A percentile compares a stretch with the other conserved stretches of the same genome.
Conservation (phyloP, 108 stramenopile genomes). For the Pseudonitzschia multistriata region DNA sequence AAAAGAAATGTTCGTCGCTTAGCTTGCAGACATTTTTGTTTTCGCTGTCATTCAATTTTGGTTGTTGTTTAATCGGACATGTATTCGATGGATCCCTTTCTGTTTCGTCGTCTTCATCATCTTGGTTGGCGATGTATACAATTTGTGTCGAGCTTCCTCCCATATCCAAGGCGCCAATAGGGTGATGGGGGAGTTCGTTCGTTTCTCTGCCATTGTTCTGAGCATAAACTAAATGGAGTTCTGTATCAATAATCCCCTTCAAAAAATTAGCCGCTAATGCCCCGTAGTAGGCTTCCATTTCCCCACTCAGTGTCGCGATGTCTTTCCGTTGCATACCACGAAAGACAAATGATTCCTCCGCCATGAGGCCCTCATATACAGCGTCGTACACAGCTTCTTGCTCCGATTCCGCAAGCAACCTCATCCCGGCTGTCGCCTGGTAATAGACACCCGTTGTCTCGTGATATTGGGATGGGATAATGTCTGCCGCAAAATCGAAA, state of each 20-base stretch:
- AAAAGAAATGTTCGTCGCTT: slow-evolving; percentile 77
- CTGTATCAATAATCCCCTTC: slow-evolving; percentile 71
- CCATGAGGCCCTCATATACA: slow-evolving; percentile 65
- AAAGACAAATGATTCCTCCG: slow-evolving; percentile 55
- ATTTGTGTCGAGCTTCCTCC: slow-evolving; percentile 87
- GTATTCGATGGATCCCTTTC: background rate
- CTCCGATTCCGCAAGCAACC: slow-evolving; percentile 56
- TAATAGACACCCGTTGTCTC: slow-evolving; percentile 66
- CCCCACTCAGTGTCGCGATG: slow-evolving; percentile 76
- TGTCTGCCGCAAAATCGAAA: slow-evolving; percentile 73
- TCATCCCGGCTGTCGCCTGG: slow-evolving; percentile 87
- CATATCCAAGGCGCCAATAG: slow-evolving; percentile 86
- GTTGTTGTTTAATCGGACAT: slow-evolving; percentile 12
- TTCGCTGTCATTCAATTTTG: slow-evolving; percentile 4
- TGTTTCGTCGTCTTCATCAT: background rate
- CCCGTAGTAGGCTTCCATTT: slow-evolving; percentile 81
- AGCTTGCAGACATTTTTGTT: slow-evolving; percentile 27
- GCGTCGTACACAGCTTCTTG: slow-evolving; percentile 77
- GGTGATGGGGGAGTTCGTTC: slow-evolving; percentile 25
- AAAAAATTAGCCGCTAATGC: slow-evolving; percentile 87
- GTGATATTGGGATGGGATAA: slow-evolving; percentile 68
- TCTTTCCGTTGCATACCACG: slow-evolving; percentile 48
- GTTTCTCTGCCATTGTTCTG: slow-evolving; percentile 29
- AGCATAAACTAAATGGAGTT: slow-evolving; percentile 39
- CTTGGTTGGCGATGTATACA: slow-evolving; percentile 50